A percentile compares a stretch with the other conserved stretches of the same genome.
Evolutionary conservation across 768 basidiomycete species (phyloP).

Genomic region (Mycena maculata): DNA sequence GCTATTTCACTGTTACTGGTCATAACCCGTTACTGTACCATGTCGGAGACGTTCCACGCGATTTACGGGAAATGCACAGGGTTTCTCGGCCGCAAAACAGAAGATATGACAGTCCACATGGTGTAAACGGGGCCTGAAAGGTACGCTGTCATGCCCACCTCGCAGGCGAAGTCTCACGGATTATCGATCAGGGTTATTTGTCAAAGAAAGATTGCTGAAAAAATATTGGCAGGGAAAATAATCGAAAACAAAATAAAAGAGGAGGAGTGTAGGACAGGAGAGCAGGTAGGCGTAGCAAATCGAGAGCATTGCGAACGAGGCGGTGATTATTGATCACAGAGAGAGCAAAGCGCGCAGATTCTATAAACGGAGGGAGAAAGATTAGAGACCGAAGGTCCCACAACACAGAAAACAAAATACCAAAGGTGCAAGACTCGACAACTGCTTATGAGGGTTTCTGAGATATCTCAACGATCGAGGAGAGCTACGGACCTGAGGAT

Average conservation of each 20-base stretch:
- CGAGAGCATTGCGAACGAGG: not conserved
- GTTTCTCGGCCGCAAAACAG: not conserved
- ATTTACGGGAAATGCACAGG: not conserved
- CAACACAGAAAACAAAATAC: not conserved
- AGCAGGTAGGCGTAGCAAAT: no score
- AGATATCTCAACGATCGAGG: not conserved
- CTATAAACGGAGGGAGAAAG: not conserved
- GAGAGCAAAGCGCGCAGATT: not conserved
- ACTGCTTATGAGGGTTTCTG: not conserved
- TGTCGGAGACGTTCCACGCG: not conserved
- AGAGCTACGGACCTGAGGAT: slow-evolving; percentile 1
- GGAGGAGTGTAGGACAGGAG: no score
- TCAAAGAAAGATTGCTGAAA: no score
- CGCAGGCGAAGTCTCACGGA: no score
- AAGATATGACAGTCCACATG: not conserved
- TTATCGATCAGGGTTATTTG: no score
- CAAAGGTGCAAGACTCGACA: not conserved
- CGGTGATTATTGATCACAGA: not conserved
- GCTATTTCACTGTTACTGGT: not conserved
- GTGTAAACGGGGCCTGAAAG: not conserved
- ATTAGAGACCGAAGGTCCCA: not conserved
- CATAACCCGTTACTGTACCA: not conserved
- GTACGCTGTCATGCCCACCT: no score
- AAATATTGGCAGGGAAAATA: no score
- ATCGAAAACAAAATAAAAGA: no score